Percentiles rank a stretch among this genome's conserved stretches.
Conservation (phyloP, 139 green algal genomes). For the Chlorella sp. region DNA sequence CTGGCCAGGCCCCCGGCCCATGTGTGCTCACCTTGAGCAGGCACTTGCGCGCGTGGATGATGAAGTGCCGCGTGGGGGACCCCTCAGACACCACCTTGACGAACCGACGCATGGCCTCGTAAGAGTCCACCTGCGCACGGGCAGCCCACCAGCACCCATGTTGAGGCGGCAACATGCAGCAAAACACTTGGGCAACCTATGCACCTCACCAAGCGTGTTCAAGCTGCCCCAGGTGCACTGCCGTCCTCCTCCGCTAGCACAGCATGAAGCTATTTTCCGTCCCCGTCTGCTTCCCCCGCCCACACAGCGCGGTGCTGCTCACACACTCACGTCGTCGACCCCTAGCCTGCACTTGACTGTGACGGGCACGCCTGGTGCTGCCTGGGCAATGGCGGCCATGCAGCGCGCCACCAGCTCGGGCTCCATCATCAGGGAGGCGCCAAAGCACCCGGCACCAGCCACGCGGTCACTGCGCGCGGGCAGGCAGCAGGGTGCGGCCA, state of each 20-base stretch:
- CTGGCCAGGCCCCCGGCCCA: too few species aligned
- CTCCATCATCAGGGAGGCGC: slow-evolving; percentile 79
- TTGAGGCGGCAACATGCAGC: too few species aligned
- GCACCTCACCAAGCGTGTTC: too few species aligned
- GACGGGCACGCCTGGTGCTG: slow-evolving; percentile 32
- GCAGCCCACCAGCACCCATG: too few species aligned
- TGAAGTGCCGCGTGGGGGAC: slow-evolving; percentile 73
- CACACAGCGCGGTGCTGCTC: too few species aligned
- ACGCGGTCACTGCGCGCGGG: slow-evolving; percentile 62
- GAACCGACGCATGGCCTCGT: slow-evolving; percentile 64
- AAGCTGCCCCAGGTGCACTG: too few species aligned
- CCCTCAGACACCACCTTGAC: slow-evolving; percentile 56
- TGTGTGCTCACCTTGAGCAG: slow-evolving; percentile 72
- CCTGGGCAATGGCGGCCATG: slow-evolving; percentile 28
- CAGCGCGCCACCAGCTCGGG: slow-evolving; percentile 68
- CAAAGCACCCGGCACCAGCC: slow-evolving; percentile 87
- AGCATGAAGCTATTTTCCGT: too few species aligned
- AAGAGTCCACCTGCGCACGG: slow-evolving; percentile 41
- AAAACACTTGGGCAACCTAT: too few species aligned
- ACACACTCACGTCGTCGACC: slow-evolving; percentile 28
- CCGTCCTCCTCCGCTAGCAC: too few species aligned
- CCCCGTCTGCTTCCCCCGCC: too few species aligned
- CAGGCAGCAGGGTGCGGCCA: too few species aligned
- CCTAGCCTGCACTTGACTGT: slow-evolving; percentile 88
- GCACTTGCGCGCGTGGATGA: slow-evolving; percentile 92